Conservation (phyloP, 1,284 basidiomycete genomes). For the Inonotus obliquus region DNA sequence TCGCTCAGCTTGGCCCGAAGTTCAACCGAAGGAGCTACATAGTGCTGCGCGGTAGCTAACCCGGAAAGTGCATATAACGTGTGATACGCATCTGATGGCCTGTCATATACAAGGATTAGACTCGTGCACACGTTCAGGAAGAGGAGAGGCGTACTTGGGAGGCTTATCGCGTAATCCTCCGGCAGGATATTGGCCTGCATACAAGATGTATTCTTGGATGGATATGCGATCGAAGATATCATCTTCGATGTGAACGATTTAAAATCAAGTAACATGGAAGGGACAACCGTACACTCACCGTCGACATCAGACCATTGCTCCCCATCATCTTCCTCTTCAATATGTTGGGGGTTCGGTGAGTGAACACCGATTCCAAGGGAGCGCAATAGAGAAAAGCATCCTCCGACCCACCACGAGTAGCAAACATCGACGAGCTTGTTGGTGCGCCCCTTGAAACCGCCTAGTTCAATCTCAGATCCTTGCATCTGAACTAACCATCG, state of each 20-base stretch:
- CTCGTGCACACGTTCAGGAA: not conserved
- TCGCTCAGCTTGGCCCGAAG: conserved; percentile 39
- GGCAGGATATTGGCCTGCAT: conserved; percentile 78
- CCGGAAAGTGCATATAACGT: conserved; percentile 89
- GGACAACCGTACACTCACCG: conserved; percentile 36
- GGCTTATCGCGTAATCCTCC: conserved; percentile 95
- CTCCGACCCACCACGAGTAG: conserved; percentile 98
- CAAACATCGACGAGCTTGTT: conserved; percentile 99
- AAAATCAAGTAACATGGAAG: not conserved
- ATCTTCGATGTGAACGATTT: conserved; percentile 35
- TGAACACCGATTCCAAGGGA: conserved; percentile 47
- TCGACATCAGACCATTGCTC: conserved; percentile 61
- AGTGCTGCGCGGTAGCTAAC: conserved; percentile 84
- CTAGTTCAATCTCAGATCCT: conserved; percentile 76
- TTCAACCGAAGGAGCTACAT: conserved; percentile 47
- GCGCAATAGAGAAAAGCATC: conserved; percentile 79
- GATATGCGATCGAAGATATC: conserved; percentile 56
- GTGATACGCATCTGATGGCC: conserved; percentile 83
- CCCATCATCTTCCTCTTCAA: conserved; percentile 28
- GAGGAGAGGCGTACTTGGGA: conserved; percentile 58
- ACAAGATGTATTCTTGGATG: conserved; percentile 84
- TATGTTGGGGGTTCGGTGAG: conserved; percentile 20
- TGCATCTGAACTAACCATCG: conserved; percentile 91
- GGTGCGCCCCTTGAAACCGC: conserved; percentile 90
- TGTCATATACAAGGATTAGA: conserved; percentile 26